A percentile compares a stretch with the other conserved stretches of the same genome.
These are phyloP conservation scores for Xylaria cubensis DNA, from an alignment of 495 filamentous ascomycete genomes.

Conservation along the genomic window DNA sequence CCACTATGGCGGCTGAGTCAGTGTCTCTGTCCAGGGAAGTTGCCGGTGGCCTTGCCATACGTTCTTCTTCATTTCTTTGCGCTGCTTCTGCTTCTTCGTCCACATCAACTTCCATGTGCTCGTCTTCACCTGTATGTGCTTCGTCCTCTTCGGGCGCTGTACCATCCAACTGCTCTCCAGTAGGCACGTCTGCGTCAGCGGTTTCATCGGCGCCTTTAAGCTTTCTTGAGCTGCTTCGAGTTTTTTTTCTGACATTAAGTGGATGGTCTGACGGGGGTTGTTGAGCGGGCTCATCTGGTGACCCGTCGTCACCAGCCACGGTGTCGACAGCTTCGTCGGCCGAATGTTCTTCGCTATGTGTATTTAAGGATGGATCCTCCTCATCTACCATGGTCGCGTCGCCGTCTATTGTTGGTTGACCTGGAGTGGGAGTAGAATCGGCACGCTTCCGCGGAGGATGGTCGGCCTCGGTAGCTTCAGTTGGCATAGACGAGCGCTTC, in stretches of 20 bases:
- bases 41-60: slow-evolving; percentile 56
- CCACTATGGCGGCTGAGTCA: slow-evolving; percentile 63
- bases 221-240: slow-evolving; percentile 49
- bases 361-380: slow-evolving; percentile 48
- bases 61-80: slow-evolving; percentile 74
- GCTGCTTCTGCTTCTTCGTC: slow-evolving; percentile 61
- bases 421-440: slow-evolving; percentile 50
- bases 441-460: slow-evolving; percentile 66
- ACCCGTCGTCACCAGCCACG: slow-evolving; percentile 25
- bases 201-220: slow-evolving; percentile 45
- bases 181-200: slow-evolving; percentile 37
- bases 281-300: slow-evolving; percentile 35
- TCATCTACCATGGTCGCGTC: slow-evolving; percentile 53
- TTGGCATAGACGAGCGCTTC: slow-evolving; percentile 53
- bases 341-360: slow-evolving; percentile 49
- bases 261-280: slow-evolving; percentile 40
- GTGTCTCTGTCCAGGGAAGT: slow-evolving; percentile 28
- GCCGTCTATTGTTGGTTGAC: slow-evolving; percentile 41
- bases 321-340: slow-evolving; percentile 46
- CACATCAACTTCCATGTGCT: slow-evolving; percentile 54
- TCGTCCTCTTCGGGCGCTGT: slow-evolving; percentile 45
- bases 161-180: slow-evolving; percentile 41
- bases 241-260: slow-evolving; percentile 46
- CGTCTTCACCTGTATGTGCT: slow-evolving; percentile 52
- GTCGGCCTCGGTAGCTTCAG: slow-evolving; percentile 53